Evolutionary conservation across 2,329 filamentous ascomycete genomes (phyloP).

Genomic region (Volutella citrinella): DNA sequence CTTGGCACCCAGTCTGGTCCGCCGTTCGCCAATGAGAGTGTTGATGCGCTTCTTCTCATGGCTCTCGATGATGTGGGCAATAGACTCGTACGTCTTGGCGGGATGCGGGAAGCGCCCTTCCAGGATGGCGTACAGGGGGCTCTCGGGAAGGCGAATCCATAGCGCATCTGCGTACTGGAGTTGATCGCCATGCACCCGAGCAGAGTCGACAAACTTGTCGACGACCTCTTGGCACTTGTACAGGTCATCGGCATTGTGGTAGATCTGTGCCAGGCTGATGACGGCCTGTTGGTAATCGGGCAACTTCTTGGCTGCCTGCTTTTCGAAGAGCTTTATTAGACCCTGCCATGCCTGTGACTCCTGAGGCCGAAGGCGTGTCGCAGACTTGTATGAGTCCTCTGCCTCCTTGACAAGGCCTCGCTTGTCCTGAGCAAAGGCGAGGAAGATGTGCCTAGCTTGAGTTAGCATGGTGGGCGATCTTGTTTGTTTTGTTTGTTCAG

Average conservation of each 20-base stretch:
- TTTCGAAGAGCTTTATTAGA: conserved; percentile 80
- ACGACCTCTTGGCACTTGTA: conserved; percentile 65
- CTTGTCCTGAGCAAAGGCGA: conserved; percentile 82
- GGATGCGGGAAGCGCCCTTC: conserved; percentile 83
- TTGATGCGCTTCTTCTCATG: conserved; percentile 91
- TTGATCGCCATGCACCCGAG: conserved; percentile 68
- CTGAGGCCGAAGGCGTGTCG: conserved; percentile 66
- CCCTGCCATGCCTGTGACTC: conserved; percentile 92
- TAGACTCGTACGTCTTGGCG: conserved; percentile 72
- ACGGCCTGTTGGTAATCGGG: conserved; percentile 72
- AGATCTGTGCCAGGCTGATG: conserved; percentile 71
- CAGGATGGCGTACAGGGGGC: conserved; percentile 75
- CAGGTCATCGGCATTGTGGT: conserved; percentile 62
- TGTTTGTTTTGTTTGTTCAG: too few relatives aligned
- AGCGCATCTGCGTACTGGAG: conserved; percentile 75
- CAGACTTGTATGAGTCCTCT: conserved; percentile 71
- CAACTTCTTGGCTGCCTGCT: conserved; percentile 66
- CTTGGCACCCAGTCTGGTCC: conserved; percentile 81
- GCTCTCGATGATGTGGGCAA: conserved; percentile 78
- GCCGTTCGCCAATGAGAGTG: conserved; percentile 80
- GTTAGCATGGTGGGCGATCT: background rate
- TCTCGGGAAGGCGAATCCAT: conserved; percentile 73
- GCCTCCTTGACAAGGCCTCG: conserved; percentile 68
- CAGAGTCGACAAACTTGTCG: conserved; percentile 76
- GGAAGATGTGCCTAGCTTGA: conserved; percentile 67